Base-by-base conservation (phyloP, 2,329 filamentous ascomycete species). In the Cladorrhinum sp. region DNA sequence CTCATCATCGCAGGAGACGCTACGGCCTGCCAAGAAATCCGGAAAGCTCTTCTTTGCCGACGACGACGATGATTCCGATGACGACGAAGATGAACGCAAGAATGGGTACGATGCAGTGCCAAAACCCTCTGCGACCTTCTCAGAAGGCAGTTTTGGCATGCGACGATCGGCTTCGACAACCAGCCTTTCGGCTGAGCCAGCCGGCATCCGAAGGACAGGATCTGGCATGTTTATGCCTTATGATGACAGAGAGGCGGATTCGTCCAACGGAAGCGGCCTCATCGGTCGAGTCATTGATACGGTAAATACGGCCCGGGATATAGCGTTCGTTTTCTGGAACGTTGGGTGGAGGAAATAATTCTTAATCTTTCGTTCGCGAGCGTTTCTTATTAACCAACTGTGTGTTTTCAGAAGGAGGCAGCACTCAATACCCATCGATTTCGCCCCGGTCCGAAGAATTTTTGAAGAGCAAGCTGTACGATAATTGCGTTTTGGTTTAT, bases 211-310 rank as follows among this genome's bases (percentile, higher is more conserved):
- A 64, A 83, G 92, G 67, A 96, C 91, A 20, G 81, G 86, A 55
- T 95, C 91, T 42, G 92, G 92, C 67, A 96, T 96, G 91, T 89
- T 96, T 69, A 93, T 96, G 89, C 91, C 92, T 7, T 89, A 88
- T 68, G 90, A 92, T 67, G 89, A 92, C 67, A 86, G 86, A 62
- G 90, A 92, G 65, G 79, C 74, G 72, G 81, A 74, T 52, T 80
- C 75, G 55, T 78, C 81, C 63, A 84, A 78, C 69, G 79, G 82
- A 56, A 88, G 88, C 46, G 88, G 89, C 52, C 81, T 96, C 59
- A 84, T 96, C 70, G 89, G 90, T 63, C 86, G 88, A 69, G 87
- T 96, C 55, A 86, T 93, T 72, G 90, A 96, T 76, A 94, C 90
- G 69, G 84, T 89, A 74, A 89, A 89, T 75, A 89, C 86, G 55